These are phyloP conservation scores for Pleurotus salmoneostramineus DNA, from an alignment of 768 basidiomycete genomes.

Conservation along the genomic window DNA sequence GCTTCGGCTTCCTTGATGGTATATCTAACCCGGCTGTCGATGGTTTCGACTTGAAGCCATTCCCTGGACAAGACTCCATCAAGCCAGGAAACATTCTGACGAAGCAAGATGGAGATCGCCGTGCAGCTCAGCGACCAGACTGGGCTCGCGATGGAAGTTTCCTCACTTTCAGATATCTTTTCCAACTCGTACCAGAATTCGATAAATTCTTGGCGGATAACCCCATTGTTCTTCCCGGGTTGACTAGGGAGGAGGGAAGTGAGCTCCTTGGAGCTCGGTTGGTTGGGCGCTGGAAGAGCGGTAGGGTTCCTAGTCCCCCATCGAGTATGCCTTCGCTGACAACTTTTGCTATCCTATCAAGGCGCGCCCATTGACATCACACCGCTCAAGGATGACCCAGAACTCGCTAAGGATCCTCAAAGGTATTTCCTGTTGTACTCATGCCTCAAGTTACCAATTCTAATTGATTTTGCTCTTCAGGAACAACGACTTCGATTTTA, in stretches of 20 bases:
- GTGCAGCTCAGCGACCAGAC: slow-evolving; percentile 21
- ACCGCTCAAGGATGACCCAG: slow-evolving; percentile 39
- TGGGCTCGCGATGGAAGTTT: slow-evolving; percentile 51
- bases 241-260: slow-evolving; percentile 35
- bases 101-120: slow-evolving; percentile 38
- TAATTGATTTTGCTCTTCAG: slow-evolving; percentile 13
- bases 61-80: slow-evolving; percentile 34
- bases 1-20: slow-evolving; percentile 51
- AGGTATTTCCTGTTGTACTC: slow-evolving; percentile 19
- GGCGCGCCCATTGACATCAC: slow-evolving; percentile 43
- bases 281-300: slow-evolving; percentile 54
- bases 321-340: background rate
- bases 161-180: slow-evolving; percentile 46
- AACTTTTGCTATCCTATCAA: slow-evolving; percentile 12
- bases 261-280: slow-evolving; percentile 50
- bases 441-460: slow-evolving; percentile 11
- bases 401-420: slow-evolving; percentile 28
- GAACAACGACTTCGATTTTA: slow-evolving; percentile 42
- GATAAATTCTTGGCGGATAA: slow-evolving; percentile 38
- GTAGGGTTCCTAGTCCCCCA: slow-evolving; percentile 19
- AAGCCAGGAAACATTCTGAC: slow-evolving; percentile 39
- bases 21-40: slow-evolving; percentile 45
- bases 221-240: slow-evolving; percentile 29
- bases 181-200: slow-evolving; percentile 52
- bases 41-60: slow-evolving; percentile 31